Evolutionary conservation across 2,329 filamentous ascomycete species (phyloP).

Genomic region (Penicillium sp.): DNA sequence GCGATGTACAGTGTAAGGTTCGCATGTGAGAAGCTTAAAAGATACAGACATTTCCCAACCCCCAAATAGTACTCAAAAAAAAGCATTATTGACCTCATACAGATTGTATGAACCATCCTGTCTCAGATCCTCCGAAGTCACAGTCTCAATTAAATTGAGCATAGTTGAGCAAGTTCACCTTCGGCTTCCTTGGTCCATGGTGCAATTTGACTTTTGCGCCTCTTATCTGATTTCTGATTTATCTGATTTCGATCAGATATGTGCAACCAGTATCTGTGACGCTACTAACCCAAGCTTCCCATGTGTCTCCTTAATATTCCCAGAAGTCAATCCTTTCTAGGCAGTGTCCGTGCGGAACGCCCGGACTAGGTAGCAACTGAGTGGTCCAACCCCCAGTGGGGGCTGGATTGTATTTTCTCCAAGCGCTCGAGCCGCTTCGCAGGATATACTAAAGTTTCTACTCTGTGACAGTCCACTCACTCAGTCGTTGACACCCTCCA

Average conservation of each 20-base stretch:
- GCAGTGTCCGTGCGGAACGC: neutral
- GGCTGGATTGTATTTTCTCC: neutral
- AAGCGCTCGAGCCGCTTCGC: neutral
- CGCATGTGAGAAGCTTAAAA: neutral
- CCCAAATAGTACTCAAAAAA: neutral
- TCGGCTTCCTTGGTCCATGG: neutral
- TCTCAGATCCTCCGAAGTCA: neutral
- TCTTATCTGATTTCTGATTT: neutral
- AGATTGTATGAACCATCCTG: too few relatives aligned
- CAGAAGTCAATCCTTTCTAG: neutral
- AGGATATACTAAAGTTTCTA: neutral
- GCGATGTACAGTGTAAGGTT: neutral
- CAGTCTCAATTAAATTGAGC: neutral
- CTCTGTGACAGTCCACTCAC: neutral
- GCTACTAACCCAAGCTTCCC: neutral
- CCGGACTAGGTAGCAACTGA: neutral
- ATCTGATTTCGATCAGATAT: neutral
- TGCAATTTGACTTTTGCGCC: neutral
- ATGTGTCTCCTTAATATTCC: neutral
- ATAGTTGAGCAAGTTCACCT: neutral
- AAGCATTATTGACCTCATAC: neutral
- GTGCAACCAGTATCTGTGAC: neutral
- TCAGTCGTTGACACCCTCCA: neutral
- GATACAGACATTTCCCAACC: too few relatives aligned
- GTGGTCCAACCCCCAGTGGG: neutral